These are phyloP conservation scores for Annulohypoxylon truncatum DNA, from an alignment of 2,329 filamentous ascomycete species.

Conservation along the genomic window DNA sequence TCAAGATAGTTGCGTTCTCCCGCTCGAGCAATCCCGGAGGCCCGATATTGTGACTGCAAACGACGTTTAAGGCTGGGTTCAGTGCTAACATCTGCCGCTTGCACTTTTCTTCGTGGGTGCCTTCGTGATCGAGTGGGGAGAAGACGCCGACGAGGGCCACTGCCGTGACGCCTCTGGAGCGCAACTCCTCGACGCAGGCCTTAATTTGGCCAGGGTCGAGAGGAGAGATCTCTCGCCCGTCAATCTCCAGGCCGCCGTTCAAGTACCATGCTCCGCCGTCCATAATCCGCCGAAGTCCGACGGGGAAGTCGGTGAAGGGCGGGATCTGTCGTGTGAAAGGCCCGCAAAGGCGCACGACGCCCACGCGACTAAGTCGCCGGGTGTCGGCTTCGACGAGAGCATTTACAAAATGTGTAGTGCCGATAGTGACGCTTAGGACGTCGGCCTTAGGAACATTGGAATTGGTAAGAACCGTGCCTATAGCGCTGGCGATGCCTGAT, in stretches of 20 bases:
- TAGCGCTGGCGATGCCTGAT: background rate
- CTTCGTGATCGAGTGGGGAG: conserved; percentile 60
- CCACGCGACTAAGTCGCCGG: conserved; percentile 58
- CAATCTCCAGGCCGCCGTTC: conserved; percentile 62
- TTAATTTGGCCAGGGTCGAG: conserved; percentile 55
- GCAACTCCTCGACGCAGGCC: conserved; percentile 52
- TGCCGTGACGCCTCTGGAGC: conserved; percentile 54
- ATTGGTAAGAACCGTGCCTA: background rate
- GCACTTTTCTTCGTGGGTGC: conserved; percentile 48
- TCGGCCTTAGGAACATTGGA: conserved; percentile 25
- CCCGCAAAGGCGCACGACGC: conserved; percentile 62
- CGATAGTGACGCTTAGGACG: conserved; percentile 61
- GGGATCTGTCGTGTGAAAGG: conserved; percentile 59
- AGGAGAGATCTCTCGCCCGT: conserved; percentile 57
- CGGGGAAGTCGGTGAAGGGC: conserved; percentile 63
- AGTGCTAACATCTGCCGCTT: conserved; percentile 30
- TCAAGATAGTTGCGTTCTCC: conserved; percentile 72
- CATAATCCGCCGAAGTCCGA: conserved; percentile 57
- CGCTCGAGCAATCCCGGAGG: conserved; percentile 66
- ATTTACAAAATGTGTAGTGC: conserved; percentile 68
- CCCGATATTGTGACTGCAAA: conserved; percentile 61
- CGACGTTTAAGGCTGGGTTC: conserved; percentile 55
- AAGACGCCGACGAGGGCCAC: conserved; percentile 62
- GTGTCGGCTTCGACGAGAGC: conserved; percentile 64
- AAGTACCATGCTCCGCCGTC: conserved; percentile 57